Conservation (phyloP, 345 rosid genomes). For the Gossypium rotundifolium region DNA sequence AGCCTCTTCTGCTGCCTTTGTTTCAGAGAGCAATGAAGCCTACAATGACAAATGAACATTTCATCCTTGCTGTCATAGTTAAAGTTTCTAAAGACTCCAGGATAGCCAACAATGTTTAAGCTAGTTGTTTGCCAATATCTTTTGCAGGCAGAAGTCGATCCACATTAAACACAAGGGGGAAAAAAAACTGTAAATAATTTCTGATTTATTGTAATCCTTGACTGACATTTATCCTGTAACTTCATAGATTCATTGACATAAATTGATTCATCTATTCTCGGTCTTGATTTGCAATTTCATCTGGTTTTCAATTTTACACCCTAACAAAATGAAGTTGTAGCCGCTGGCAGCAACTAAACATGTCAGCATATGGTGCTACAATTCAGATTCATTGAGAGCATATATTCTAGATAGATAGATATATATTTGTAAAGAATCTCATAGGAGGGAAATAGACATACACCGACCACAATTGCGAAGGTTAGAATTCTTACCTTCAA, state of each 20-base stretch:
- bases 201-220: neutral
- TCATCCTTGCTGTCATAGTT: neutral
- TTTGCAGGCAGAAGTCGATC: neutral
- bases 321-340: neutral
- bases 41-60: constrained; percentile 18
- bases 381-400: neutral
- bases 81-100: neutral
- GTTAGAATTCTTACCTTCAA: constrained; percentile 55
- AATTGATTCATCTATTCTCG: neutral
- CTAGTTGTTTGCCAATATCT: neutral
- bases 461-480: neutral
- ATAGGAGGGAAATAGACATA: neutral
- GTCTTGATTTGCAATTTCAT: neutral
- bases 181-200: neutral
- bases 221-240: neutral
- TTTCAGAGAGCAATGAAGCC: constrained; percentile 70
- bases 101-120: neutral
- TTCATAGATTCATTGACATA: neutral
- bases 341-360: neutral
- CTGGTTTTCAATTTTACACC: neutral
- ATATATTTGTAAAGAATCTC: neutral
- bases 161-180: neutral
- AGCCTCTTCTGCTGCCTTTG: constrained; percentile 53
- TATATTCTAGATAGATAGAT: neutral
- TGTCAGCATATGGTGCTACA: neutral